These are phyloP conservation scores for Eimeria acervulina DNA, from an alignment of 169 alveolate genomes.

Conservation along the genomic window DNA sequence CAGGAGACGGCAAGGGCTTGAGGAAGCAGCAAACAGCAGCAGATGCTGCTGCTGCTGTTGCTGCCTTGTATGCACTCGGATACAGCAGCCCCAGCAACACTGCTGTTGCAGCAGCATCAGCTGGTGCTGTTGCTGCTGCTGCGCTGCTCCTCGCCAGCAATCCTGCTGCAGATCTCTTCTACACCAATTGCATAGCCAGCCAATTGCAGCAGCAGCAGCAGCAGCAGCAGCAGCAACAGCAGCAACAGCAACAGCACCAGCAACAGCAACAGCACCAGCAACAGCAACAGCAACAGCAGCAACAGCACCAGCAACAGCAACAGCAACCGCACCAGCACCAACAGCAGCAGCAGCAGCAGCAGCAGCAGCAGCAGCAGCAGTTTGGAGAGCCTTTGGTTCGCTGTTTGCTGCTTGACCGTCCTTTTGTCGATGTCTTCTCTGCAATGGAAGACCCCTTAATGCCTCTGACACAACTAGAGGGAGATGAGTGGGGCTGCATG, in stretches of 20 bases:
- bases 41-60: constrained; percentile 12
- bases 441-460: constrained; percentile 1
- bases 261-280: too few species aligned
- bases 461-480: constrained; percentile 40
- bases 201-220: too few species aligned
- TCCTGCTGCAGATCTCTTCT: not conserved
- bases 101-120: constrained; percentile 16
- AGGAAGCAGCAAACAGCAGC: constrained; percentile 11
- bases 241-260: too few species aligned
- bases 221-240: too few species aligned
- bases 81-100: not conserved
- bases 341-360: too few species aligned
- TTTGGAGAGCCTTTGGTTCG: not conserved
- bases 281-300: constrained; percentile 2
- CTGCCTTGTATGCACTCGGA: not conserved
- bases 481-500: constrained; percentile 41
- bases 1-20: not conserved
- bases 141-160: constrained; percentile 8
- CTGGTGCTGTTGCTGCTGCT: constrained; percentile 64
- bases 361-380: constrained; percentile 17
- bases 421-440: constrained; percentile 1
- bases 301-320: not conserved
- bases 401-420: constrained; percentile 18
- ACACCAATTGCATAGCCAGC: not conserved
- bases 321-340: too few species aligned